Conservation (phyloP, 257 asterid species). For the Eucommia ulmoides region DNA sequence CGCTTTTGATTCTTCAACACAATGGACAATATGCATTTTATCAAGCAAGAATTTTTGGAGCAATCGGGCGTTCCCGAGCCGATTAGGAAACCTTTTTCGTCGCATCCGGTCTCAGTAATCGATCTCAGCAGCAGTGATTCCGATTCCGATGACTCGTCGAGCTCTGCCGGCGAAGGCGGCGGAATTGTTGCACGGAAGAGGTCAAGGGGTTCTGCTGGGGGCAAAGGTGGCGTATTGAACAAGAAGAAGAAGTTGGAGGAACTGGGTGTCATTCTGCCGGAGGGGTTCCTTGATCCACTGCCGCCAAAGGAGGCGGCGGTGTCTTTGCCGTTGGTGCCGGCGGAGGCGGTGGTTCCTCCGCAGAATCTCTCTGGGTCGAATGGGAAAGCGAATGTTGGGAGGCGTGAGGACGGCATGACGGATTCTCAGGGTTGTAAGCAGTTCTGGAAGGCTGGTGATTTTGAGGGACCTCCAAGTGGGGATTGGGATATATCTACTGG, state of each 20-base stretch:
- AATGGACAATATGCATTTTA: constrained; percentile 1
- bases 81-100: not conserved
- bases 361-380: constrained; percentile 10
- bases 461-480: constrained; percentile 32
- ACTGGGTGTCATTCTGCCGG: constrained; percentile 33
- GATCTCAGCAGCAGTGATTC: constrained; percentile 25
- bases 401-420: constrained; percentile 9
- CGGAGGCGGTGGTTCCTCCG: constrained; percentile 14
- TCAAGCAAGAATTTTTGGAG: constrained; percentile 8
- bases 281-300: constrained; percentile 70
- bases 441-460: constrained; percentile 98
- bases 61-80: not conserved
- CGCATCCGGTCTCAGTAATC: constrained; percentile 7
- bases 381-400: not conserved
- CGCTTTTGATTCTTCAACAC: not conserved
- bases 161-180: not conserved
- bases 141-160: constrained; percentile 10
- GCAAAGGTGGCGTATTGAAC: constrained; percentile 19
- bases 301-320: constrained; percentile 20
- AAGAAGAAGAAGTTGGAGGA: constrained; percentile 26
- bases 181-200: not conserved
- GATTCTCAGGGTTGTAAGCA: constrained; percentile 24
- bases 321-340: constrained; percentile 19
- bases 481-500: constrained; percentile 38
- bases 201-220: not conserved